Evolutionary conservation across 805 yeast species (phyloP).

Genomic region (Starmera dryadoides): DNA sequence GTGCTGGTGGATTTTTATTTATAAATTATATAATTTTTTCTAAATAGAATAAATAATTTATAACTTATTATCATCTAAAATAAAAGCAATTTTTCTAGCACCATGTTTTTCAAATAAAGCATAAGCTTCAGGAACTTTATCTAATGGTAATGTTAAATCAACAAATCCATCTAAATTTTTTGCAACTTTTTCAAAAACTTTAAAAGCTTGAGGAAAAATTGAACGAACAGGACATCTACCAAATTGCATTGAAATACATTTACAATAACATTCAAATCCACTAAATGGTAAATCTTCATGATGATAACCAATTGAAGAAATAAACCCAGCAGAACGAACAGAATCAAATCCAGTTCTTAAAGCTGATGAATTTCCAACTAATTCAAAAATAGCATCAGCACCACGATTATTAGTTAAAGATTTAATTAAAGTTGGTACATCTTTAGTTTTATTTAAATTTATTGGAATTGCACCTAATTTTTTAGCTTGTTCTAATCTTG

Average conservation of each 20-base stretch:
- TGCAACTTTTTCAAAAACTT: slow-evolving; percentile 37
- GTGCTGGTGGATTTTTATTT: too few relatives aligned
- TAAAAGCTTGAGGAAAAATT: slow-evolving; percentile 43
- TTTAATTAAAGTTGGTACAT: slow-evolving; percentile 26
- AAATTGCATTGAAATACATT: slow-evolving; percentile 49
- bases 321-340: slow-evolving; percentile 51
- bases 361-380: slow-evolving; percentile 50
- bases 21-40: too few relatives aligned
- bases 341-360: slow-evolving; percentile 42
- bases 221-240: slow-evolving; percentile 61
- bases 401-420: slow-evolving; percentile 35
- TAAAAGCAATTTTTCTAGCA: slow-evolving; percentile 48
- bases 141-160: slow-evolving; percentile 37
- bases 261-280: slow-evolving; percentile 51
- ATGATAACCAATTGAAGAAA: slow-evolving; percentile 54
- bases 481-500: slow-evolving; percentile 55
- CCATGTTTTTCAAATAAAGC: slow-evolving; percentile 44
- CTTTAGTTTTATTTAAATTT: slow-evolving; percentile 31
- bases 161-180: slow-evolving; percentile 42
- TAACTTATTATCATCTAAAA: background rate
- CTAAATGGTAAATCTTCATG: slow-evolving; percentile 49
- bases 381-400: slow-evolving; percentile 55
- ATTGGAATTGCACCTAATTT: slow-evolving; percentile 43
- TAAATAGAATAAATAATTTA: too few relatives aligned
- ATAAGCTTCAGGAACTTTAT: slow-evolving; percentile 39